Evolutionary conservation across 768 basidiomycete species (phyloP).

Genomic region (Piloderma croceum): DNA sequence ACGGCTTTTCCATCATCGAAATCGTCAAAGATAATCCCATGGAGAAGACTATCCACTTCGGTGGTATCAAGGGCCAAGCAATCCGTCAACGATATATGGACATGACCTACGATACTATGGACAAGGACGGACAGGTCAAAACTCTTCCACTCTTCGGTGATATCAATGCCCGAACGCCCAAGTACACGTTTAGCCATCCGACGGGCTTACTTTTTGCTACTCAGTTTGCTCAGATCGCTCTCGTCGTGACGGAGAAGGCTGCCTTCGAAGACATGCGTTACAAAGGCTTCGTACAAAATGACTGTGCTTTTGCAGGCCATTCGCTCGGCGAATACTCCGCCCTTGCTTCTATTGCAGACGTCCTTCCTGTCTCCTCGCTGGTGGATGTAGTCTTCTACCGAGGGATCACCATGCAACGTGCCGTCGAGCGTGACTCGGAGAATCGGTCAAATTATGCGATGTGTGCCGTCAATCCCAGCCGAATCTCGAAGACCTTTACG

Average conservation of each 20-base stretch:
- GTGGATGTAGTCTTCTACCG: conserved; percentile 99
- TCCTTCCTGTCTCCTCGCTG: conserved; percentile 89
- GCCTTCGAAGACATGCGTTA: conserved; percentile 97
- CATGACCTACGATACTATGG: conserved; percentile 96
- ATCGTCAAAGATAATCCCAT: conserved; percentile 99
- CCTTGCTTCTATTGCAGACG: conserved; percentile 94
- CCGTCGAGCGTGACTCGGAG: conserved; percentile 89
- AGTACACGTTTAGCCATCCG: conserved; percentile 98
- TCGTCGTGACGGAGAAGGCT: conserved; percentile 97
- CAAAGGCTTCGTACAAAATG: conserved; percentile 89
- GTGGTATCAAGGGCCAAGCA: conserved; percentile 97
- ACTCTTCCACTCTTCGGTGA: conserved; percentile 94
- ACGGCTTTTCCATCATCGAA: conserved; percentile 98
- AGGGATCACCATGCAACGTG: conserved; percentile 99
- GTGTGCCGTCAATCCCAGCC: conserved; percentile 98
- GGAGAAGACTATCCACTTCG: conserved; percentile 97
- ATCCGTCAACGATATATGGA: conserved; percentile 99
- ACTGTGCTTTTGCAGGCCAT: conserved; percentile 95
- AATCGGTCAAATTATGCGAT: conserved; percentile 97
- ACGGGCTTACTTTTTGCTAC: conserved; percentile 94
- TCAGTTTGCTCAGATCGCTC: conserved; percentile 97
- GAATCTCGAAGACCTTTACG: conserved; percentile 90
- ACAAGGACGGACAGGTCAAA: conserved; percentile 93
- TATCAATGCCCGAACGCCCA: conserved; percentile 89
- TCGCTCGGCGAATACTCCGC: conserved; percentile 99